Base-by-base conservation (phyloP, 2,329 filamentous ascomycete genomes). In the Sporothrix brasiliensis region DNA sequence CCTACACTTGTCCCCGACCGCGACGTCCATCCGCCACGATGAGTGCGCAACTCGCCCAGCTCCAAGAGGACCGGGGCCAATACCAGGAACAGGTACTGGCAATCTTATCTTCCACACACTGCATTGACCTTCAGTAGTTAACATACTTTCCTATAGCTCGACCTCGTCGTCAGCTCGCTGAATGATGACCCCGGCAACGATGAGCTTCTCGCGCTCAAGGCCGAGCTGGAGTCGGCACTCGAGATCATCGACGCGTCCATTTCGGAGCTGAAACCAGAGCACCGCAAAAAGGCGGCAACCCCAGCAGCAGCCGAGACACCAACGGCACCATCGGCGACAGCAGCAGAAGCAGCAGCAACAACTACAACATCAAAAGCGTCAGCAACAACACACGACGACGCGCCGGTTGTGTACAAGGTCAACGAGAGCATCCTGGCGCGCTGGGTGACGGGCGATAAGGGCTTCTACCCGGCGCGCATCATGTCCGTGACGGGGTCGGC, bases 401-500 rank as follows among this genome's bases (percentile, higher is more conserved):
- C 24, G 3, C 79, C 86, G 44, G 79, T 85, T 2, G 85, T 85
- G 11, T 97, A 94, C 81, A 88, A 91, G 70, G 92, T 97, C 74
- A 97, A 97, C 78, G 95, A 99, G 77, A 91, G 85, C 44, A 92
- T 97, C 69, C 85, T 95, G 79, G 95, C 94, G 61, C 94, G 94
- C 80, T 99, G 94, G 92, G 83, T 91, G 61, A 91, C 92, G 11
- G 93, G 93, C 69, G 95, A 99, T 80, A 93, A 92, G 77, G 87
- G 87, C 30, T 97, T 94, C 81, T 98, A 98, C 81, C 91, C 93
- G 60, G 95, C 94, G 54, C 90, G 92, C 76, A 97, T 99, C 79
- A 94, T 93, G 67, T 94, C 92, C 68, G 94, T 97, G 76, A 97
- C 94, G 27, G 95, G 95, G 71, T 97, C 93, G 10, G 90, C 91